Base-by-base conservation (phyloP, 1,139 yeast genomes). In the Protomyces inundatus region DNA sequence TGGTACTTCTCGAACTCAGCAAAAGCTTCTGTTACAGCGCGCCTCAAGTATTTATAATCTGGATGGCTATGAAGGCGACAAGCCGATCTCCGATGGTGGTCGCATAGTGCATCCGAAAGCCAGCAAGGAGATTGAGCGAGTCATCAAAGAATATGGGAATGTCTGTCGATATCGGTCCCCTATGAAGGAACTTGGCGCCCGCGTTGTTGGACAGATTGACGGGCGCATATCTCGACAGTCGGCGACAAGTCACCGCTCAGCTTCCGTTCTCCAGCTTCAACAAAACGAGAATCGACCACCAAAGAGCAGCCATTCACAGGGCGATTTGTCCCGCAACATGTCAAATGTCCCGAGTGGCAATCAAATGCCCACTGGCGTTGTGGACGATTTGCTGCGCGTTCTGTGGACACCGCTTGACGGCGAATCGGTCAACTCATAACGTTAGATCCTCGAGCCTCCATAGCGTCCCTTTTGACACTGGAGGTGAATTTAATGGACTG, bases 41-140 rank as follows among this genome's bases (percentile, higher is more conserved):
- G 64, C 64, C 7, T 54, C 58, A 10, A 60, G 58, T 14, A 54
- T 60, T 33, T 30, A 45, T 40, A 42, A 45, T 39, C 37, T 39
- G 4, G 52, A 50, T 37, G 54, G 58, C 50, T 34, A 48, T 10
- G n/a, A 32, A 7, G 34, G n/a, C 34, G 46, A 16, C 12, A 34
- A 33, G 34, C 23, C 36, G 46, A 39, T 12, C n/a, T 33, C 37
- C 40, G 48, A 14, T 14, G 36, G 36, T 34, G n/a, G 33, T 12
- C 54, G 37, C 23, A 16, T 46, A n/a, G 33, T n/a, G 10, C 64
- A 46, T 32, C 54, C 64, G 6, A 48, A 51, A n/a, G 39, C 52
- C 14, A 30, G 36, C 36, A 60, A 60, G 71, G 64, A 60, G 51
- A 54, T 60, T 9, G 64, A 60, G 30, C 10, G 64, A 16, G 48